Evolutionary conservation across 2,329 filamentous ascomycete genomes (phyloP).

Genomic region (Hypocreales sp.): DNA sequence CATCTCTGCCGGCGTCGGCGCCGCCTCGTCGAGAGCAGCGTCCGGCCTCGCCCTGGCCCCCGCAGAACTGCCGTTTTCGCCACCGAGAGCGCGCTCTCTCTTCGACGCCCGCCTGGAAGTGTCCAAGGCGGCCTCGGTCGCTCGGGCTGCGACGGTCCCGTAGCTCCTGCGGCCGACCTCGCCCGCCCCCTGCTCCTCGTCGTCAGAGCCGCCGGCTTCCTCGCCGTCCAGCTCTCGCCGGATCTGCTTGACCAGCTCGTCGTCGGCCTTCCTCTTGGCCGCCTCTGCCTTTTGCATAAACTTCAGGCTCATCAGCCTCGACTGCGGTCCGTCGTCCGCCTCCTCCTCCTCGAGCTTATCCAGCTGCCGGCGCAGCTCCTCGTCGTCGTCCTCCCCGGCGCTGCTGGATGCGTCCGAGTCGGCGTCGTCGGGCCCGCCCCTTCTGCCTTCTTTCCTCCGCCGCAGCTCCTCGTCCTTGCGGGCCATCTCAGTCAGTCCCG

Average conservation of each 20-base stretch:
- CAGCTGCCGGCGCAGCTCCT: slow-evolving; percentile 30
- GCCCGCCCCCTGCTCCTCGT: slow-evolving; percentile 36
- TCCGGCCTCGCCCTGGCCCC: too few species aligned
- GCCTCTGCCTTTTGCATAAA: slow-evolving; percentile 91
- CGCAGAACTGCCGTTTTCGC: slow-evolving; percentile 13
- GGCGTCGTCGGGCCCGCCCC: slow-evolving; percentile 24
- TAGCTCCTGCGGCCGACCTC: slow-evolving; percentile 58
- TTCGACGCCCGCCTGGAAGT: slow-evolving; percentile 13
- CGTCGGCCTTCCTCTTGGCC: slow-evolving; percentile 61
- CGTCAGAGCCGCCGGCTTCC: slow-evolving; percentile 29
- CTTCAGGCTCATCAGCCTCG: slow-evolving; percentile 66
- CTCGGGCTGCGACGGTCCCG: slow-evolving; percentile 29
- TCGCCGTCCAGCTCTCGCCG: slow-evolving; percentile 56
- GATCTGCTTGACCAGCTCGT: slow-evolving; percentile 56
- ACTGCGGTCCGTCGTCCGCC: slow-evolving; percentile 34
- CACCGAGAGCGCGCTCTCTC: slow-evolving; percentile 11
- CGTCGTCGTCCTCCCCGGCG: slow-evolving; percentile 40
- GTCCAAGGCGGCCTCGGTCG: slow-evolving; percentile 15
- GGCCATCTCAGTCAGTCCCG: slow-evolving; percentile 67
- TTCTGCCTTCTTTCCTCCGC: slow-evolving; percentile 60
- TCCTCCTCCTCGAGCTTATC: slow-evolving; percentile 27
- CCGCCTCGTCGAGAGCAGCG: too few species aligned
- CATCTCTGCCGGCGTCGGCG: slow-evolving; percentile 5
- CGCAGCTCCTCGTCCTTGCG: slow-evolving; percentile 69
- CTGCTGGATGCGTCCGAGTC: slow-evolving; percentile 40